Evolutionary conservation across 768 basidiomycete species (phyloP), one percentile per base, ranked within the genome.

Genomic region (Naganishia onofrii): DNA sequence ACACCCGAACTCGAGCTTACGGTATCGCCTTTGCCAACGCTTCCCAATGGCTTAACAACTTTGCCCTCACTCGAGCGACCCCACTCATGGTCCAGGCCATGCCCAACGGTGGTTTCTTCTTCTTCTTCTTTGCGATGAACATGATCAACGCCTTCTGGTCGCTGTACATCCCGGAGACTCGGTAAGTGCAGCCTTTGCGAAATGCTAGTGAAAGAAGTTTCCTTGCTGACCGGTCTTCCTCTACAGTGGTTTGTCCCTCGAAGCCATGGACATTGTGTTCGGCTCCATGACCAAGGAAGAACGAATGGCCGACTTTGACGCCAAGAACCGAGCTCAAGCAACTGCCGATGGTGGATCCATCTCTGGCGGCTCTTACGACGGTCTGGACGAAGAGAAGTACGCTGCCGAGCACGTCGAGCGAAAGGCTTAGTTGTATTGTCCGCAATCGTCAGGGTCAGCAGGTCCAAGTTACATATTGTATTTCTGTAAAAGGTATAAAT

Each of bases 1-100:
- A 63, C 67, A 69, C 70, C 38, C 66, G 90, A 52, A 91, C 91
- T 19, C 84, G 91, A 68, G 89, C 91, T 74, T 91, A 89, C 74
- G 92, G 92, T 44, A 82, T 93, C 26, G 85, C 90, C 0, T 81
- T 87, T 5, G 92, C 88, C 0, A 88, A 88, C 69, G 87, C 87
- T 19, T 87, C 89, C 2, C 92, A 93, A 68, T 92, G 91, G 91
- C 66, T 74, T 17, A 74, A 75, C 74, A 76, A 76, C 69, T 75
- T 76, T 70, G 75, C 70, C 36, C 70, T 76, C 60, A 69, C 68
- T 29, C 38, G 46, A n/a, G 53, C 68, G 31, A 69, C 68, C 23
- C 76, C 77, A 13, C 72, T 76, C n/a, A 74, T 78, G 74, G 74
- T 77, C 48, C 56, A 74, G 68, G 69, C 70, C 34, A 67, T 75